A percentile compares a stretch with the other conserved stretches of the same genome.
Evolutionary conservation across 2,329 filamentous ascomycete genomes (phyloP).

Genomic region (Calycina herbarum): DNA sequence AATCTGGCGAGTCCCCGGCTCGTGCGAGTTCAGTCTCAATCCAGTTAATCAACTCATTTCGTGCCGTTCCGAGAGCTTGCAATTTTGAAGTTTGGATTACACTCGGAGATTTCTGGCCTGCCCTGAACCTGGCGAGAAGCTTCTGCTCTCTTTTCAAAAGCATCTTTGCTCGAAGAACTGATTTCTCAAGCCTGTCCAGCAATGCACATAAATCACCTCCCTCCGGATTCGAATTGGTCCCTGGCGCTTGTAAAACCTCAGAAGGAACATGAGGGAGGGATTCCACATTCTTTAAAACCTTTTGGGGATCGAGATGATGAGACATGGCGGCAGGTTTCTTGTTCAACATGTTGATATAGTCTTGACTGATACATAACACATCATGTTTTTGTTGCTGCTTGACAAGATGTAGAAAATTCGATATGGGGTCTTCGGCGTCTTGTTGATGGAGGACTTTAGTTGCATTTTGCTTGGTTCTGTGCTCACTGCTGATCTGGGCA

Average conservation of each 20-base stretch:
- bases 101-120: constrained; percentile 9
- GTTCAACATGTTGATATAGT: constrained; percentile 50
- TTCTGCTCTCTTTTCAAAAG: constrained; percentile 57
- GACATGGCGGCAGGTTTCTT: constrained; percentile 53
- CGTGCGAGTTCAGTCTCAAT: constrained; percentile 62
- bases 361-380: constrained; percentile 50
- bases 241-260: constrained; percentile 28
- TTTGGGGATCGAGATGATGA: constrained; percentile 47
- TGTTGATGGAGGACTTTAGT: constrained; percentile 11
- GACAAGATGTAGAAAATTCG: constrained; percentile 52
- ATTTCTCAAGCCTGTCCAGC: constrained; percentile 56
- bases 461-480: constrained; percentile 15
- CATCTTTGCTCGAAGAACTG: constrained; percentile 58
- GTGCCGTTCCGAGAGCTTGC: constrained; percentile 54
- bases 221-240: constrained; percentile 29
- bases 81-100: constrained; percentile 33
- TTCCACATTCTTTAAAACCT: constrained; percentile 27
- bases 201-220: constrained; percentile 49
- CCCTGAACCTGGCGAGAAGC: constrained; percentile 48
- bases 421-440: constrained; percentile 38
- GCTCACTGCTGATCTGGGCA: constrained; percentile 29
- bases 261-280: constrained; percentile 32
- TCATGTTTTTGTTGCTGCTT: constrained; percentile 54
- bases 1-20: constrained; percentile 43
- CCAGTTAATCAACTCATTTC: constrained; percentile 63